Conservation (phyloP, 176 grass and related monocot species). For the Panicum miliaceum region DNA sequence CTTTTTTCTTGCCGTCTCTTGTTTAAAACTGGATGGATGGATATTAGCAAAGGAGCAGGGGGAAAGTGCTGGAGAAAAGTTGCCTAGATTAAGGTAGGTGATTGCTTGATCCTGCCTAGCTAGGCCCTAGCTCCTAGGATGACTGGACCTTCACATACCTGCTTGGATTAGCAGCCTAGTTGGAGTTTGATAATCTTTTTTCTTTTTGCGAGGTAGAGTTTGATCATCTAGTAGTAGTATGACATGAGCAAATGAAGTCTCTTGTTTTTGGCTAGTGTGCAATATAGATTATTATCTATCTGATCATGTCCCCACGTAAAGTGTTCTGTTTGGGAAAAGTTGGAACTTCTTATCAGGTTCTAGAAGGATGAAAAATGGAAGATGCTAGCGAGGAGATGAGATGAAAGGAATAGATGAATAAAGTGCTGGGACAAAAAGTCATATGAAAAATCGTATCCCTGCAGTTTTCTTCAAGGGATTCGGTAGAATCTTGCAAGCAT, state of each 20-base stretch:
- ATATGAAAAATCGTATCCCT: not conserved
- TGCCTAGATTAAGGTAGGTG: conserved; percentile 36
- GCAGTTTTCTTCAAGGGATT: not conserved
- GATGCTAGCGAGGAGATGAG: conserved; percentile 7
- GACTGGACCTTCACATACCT: conserved; percentile 37
- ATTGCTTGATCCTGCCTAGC: not conserved
- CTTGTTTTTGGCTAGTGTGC: conserved; percentile 14
- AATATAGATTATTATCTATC: not conserved
- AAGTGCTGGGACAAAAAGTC: conserved; percentile 16
- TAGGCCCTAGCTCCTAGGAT: conserved; percentile 34
- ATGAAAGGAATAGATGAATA: conserved; percentile 21
- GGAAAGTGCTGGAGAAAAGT: conserved; percentile 1
- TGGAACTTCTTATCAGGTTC: conserved; percentile 8
- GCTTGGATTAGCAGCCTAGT: conserved; percentile 8
- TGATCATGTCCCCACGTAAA: not conserved
- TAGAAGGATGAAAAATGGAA: conserved; percentile 5
- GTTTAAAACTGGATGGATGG: conserved; percentile 23
- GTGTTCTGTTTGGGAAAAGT: conserved; percentile 8
- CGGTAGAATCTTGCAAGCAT: not conserved
- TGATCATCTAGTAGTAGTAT: not conserved
- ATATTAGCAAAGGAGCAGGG: not conserved
- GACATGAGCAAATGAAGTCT: not conserved
- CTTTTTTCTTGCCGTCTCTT: not conserved
- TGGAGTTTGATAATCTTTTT: conserved; percentile 8
- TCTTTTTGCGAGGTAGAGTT: not conserved